Conservation (phyloP, 495 filamentous ascomycete species). For the Podospora appendiculata region DNA sequence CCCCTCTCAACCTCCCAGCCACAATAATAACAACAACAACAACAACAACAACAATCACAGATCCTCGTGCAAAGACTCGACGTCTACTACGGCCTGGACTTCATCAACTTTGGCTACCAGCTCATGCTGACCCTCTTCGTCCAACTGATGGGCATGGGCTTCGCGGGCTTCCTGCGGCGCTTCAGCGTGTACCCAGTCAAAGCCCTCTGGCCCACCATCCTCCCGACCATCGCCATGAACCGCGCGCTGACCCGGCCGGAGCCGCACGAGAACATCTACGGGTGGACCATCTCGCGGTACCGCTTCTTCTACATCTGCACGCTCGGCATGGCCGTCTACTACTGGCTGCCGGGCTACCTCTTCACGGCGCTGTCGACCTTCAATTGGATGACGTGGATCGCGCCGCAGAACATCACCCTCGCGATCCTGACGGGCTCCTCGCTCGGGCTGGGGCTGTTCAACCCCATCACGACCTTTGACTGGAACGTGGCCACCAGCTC, state of each 20-base stretch:
- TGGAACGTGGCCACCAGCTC: conserved; percentile 24
- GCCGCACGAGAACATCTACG: conserved; percentile 20
- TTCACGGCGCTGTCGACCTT: conserved; percentile 29
- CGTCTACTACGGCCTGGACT: conserved; percentile 18
- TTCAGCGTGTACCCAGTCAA: conserved; percentile 41
- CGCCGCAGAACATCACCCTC: conserved; percentile 24
- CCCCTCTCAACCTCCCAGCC: not conserved
- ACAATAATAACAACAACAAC: not conserved
- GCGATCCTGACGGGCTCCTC: conserved; percentile 21
- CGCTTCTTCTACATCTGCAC: conserved; percentile 27
- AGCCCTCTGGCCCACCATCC: conserved; percentile 21
- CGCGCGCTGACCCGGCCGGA: conserved; percentile 18
- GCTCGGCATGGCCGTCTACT: conserved; percentile 25
- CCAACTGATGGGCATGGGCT: conserved; percentile 37
- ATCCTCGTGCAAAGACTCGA: conserved; percentile 20
- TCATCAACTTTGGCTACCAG: conserved; percentile 25
- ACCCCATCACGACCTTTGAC: conserved; percentile 27
- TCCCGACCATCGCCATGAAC: conserved; percentile 26
- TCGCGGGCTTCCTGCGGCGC: conserved; percentile 37
- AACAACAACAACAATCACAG: not conserved
- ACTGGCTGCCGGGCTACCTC: conserved; percentile 29
- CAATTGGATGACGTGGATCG: conserved; percentile 37
- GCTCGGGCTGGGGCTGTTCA: conserved; percentile 22
- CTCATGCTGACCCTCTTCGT: conserved; percentile 31
- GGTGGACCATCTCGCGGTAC: conserved; percentile 33